Evolutionary conservation across 495 filamentous ascomycete genomes (phyloP).

Genomic region (Aspergillus cristatus): DNA sequence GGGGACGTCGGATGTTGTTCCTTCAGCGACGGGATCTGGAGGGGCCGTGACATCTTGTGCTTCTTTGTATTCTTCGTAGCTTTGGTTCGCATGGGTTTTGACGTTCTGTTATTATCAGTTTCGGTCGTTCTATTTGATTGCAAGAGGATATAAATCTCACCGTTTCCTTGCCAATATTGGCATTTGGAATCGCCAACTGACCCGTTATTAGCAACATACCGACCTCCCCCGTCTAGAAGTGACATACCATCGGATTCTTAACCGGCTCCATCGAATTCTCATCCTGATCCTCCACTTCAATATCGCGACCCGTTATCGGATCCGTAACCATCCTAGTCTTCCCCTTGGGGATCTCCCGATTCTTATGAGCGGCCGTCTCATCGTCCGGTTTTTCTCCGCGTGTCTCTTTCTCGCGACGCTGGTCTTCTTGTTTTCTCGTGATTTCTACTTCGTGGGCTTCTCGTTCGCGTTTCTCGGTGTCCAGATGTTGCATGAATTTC

Average conservation of each 20-base stretch:
- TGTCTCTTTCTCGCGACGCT: slow-evolving; percentile 34
- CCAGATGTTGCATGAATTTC: slow-evolving; percentile 69
- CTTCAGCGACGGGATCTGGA: slow-evolving; percentile 70
- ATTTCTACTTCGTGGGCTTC: too few species aligned
- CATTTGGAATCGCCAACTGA: slow-evolving; percentile 78
- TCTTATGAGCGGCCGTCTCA: slow-evolving; percentile 28
- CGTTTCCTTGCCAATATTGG: slow-evolving; percentile 69
- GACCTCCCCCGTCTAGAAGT: too few species aligned
- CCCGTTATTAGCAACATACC: background rate
- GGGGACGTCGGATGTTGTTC: slow-evolving; percentile 82
- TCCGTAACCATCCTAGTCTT: slow-evolving; percentile 69
- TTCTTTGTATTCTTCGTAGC: slow-evolving; percentile 64
- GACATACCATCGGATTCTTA: slow-evolving; percentile 54
- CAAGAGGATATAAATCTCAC: slow-evolving; percentile 37
- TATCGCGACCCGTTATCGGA: slow-evolving; percentile 75
- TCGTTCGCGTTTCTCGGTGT: slow-evolving; percentile 66
- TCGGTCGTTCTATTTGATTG: too few species aligned
- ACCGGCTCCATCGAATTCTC: slow-evolving; percentile 59
- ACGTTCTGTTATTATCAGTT: too few species aligned
- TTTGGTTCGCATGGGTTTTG: slow-evolving; percentile 52
- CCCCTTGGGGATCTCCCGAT: slow-evolving; percentile 35
- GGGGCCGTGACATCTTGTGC: slow-evolving; percentile 87
- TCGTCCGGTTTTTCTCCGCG: slow-evolving; percentile 32
- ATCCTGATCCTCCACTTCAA: slow-evolving; percentile 78
- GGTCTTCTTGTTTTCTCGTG: slow-evolving; percentile 40